Evolutionary conservation across 495 filamentous ascomycete genomes (phyloP).

Genomic region (Thermochaetoides thermophila): DNA sequence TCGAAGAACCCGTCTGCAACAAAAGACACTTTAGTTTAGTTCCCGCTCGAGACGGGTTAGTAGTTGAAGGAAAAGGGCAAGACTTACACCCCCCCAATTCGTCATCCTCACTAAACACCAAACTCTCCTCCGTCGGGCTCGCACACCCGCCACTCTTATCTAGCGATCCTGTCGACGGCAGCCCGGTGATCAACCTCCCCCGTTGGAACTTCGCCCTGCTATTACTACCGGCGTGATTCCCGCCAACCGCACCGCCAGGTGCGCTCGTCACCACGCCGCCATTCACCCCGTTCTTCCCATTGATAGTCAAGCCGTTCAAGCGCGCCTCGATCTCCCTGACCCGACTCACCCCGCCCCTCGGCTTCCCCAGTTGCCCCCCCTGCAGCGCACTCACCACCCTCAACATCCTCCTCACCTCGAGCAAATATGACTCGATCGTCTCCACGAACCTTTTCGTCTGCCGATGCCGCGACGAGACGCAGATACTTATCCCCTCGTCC

Average conservation of each 20-base stretch:
- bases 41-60: no score
- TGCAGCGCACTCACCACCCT: conserved; percentile 39
- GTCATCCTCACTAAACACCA: conserved; percentile 67
- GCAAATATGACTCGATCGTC: conserved; percentile 72
- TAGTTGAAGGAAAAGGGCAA: conserved; percentile 1
- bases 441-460: conserved; percentile 87
- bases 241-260: not conserved
- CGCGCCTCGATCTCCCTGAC: conserved; percentile 29
- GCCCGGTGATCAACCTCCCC: conserved; percentile 40
- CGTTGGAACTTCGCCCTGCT: conserved; percentile 35
- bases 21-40: no score
- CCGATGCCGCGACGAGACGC: conserved; percentile 78
- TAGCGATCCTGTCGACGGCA: conserved; percentile 18
- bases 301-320: not conserved
- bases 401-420: conserved; percentile 77
- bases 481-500: conserved; percentile 82
- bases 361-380: conserved; percentile 1
- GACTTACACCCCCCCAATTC: conserved; percentile 84
- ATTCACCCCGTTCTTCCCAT: not conserved
- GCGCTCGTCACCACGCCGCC: not conserved
- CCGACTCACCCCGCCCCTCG: conserved; percentile 15
- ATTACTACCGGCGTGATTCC: not conserved
- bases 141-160: conserved; percentile 23
- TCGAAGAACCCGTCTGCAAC: conserved; percentile 84
- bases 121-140: conserved; percentile 39